Evolutionary conservation across 2,329 filamentous ascomycete species (phyloP).

Genomic region (Onygenales sp.): DNA sequence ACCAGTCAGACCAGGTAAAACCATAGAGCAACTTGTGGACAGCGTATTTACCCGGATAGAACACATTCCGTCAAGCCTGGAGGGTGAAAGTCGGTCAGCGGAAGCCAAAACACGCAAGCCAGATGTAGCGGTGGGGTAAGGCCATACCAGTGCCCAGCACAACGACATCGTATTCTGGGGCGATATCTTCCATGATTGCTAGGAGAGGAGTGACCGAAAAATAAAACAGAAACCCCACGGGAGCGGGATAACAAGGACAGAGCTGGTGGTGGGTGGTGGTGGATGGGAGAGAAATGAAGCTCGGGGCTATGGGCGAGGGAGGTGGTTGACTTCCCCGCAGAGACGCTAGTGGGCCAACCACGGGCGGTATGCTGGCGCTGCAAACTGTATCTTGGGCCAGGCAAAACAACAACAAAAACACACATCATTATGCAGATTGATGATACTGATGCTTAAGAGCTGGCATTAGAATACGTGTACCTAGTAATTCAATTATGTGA

Average conservation of each 20-base stretch:
- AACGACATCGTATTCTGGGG: conserved; percentile 96
- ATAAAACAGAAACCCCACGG: conserved; percentile 6
- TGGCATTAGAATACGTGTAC: too few species aligned
- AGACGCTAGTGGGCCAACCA: not conserved
- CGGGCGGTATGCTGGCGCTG: not conserved
- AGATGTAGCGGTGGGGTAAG: conserved; percentile 24
- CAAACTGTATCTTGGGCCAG: not conserved
- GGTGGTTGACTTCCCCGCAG: not conserved
- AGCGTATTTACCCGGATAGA: conserved; percentile 69
- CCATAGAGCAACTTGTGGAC: not conserved
- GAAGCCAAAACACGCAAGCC: conserved; percentile 10
- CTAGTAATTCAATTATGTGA: too few species aligned
- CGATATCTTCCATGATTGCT: conserved; percentile 86
- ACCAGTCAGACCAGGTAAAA: conserved; percentile 9
- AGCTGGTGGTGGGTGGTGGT: not conserved
- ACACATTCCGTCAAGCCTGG: conserved; percentile 96
- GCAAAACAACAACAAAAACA: too few species aligned
- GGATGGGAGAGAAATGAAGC: not conserved
- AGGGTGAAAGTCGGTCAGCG: conserved; percentile 17
- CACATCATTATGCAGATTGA: not conserved
- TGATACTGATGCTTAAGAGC: not conserved
- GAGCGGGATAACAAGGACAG: not conserved
- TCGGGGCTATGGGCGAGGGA: not conserved
- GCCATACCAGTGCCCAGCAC: conserved; percentile 90
- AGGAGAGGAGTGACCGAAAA: conserved; percentile 6